A percentile compares a stretch with the other conserved stretches of the same genome.
phyloP scores from a whole-genome alignment of 1,139 yeast genomes.

The Candida dubliniensis region DNA sequence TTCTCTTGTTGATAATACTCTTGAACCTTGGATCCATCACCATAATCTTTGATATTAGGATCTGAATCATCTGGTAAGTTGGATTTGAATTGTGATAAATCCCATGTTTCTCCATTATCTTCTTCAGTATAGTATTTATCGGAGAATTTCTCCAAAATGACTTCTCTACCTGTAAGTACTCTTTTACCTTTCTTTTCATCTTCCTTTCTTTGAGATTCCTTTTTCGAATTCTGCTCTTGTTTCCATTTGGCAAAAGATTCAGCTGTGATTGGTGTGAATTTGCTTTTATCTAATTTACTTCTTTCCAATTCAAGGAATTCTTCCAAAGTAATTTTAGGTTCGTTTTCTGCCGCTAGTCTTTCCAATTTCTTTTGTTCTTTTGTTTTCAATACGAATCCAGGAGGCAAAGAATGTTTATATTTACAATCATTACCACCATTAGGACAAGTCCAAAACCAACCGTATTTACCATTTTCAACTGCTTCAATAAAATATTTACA shows the following conservation, averaged over 20 bases:
- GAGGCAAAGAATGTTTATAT: conserved; percentile 95
- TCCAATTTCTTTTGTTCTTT: conserved; percentile 93
- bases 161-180: conserved; percentile 74
- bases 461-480: conserved; percentile 95
- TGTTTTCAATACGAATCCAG: conserved; percentile 94
- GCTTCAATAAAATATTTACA: conserved; percentile 96
- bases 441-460: conserved; percentile 99
- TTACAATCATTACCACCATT: conserved; percentile 91
- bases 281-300: conserved; percentile 71
- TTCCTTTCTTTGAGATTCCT: conserved; percentile 58
- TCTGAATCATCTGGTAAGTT: conserved; percentile 43
- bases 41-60: conserved; percentile 54
- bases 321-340: conserved; percentile 90
- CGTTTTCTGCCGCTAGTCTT: conserved; percentile 77
- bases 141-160: conserved; percentile 70
- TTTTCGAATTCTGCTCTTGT: conserved; percentile 60
- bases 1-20: conserved; percentile 23
- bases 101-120: conserved; percentile 60
- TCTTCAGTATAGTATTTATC: conserved; percentile 60
- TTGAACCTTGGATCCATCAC: conserved; percentile 38
- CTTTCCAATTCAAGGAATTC: conserved; percentile 95
- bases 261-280: conserved; percentile 84
- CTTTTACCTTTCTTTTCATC: conserved; percentile 50
- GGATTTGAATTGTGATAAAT: conserved; percentile 62
- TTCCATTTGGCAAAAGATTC: conserved; percentile 90